These are phyloP conservation scores for Calocybe gangraenosa DNA, from an alignment of 768 basidiomycete genomes.

Conservation along the genomic window DNA sequence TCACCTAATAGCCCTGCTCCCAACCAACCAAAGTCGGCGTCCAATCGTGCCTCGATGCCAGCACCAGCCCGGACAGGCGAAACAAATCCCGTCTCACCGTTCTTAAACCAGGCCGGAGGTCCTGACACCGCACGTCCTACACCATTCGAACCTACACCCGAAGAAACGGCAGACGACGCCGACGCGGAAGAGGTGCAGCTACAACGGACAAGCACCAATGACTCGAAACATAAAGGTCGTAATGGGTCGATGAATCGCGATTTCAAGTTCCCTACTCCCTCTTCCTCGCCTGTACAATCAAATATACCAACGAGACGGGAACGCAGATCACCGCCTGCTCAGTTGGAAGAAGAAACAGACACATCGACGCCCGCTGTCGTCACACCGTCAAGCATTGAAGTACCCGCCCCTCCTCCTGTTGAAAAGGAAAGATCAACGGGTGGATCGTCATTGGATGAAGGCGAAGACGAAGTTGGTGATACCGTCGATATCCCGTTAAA, in stretches of 20 bases:
- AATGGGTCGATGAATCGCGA: conserved; percentile 76
- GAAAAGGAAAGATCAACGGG: conserved; percentile 59
- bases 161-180: conserved; percentile 40
- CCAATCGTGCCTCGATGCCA: conserved; percentile 69
- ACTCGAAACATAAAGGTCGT: conserved; percentile 42
- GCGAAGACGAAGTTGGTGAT: conserved; percentile 74
- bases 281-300: conserved; percentile 27
- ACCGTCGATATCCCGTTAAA: conserved; percentile 68
- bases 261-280: conserved; percentile 63
- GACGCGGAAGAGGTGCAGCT: conserved; percentile 29
- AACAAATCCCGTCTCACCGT: conserved; percentile 40
- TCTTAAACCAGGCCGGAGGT: conserved; percentile 36
- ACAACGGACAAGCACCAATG: conserved; percentile 19
- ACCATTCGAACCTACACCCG: conserved; percentile 48
- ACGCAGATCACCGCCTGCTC: conserved; percentile 23
- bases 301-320: conserved; percentile 15
- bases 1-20: conserved; percentile 33
- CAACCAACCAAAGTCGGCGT: conserved; percentile 28
- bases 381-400: conserved; percentile 64
- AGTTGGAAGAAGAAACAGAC: conserved; percentile 19
- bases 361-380: conserved; percentile 30
- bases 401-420: conserved; percentile 75
- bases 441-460: conserved; percentile 38
- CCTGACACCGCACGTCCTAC: conserved; percentile 19
- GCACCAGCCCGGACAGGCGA: conserved; percentile 41